phyloP scores from a whole-genome alignment of 176 grass and related monocot species.

The Carex myosuroides region DNA sequence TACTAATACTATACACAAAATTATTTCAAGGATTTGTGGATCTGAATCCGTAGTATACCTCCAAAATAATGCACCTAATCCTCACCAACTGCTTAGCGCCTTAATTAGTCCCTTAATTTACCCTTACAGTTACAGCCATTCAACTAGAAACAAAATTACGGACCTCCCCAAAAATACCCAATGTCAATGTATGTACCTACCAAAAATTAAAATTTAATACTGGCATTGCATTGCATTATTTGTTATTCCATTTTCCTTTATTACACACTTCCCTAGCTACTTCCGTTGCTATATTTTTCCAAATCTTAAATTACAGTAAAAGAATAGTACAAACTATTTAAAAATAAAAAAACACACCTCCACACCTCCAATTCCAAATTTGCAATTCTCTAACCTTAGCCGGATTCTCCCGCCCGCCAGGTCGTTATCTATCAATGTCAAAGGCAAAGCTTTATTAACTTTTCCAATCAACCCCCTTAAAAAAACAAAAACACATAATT shows the following conservation, averaged over 20 bases:
- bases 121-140: background rate
- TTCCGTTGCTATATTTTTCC: background rate
- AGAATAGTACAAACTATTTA: background rate
- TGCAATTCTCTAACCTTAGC: background rate
- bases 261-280: background rate
- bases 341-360: background rate
- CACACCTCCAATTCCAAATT: background rate
- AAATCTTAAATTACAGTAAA: slow-evolving; percentile 18
- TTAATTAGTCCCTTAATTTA: too few relatives aligned
- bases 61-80: background rate
- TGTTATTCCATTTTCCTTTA: background rate
- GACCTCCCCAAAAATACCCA: background rate
- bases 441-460: background rate
- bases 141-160: background rate
- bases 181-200: background rate
- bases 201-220: background rate
- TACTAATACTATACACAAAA: background rate
- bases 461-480: background rate
- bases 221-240: background rate
- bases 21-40: background rate
- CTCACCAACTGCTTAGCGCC: slow-evolving; percentile 17
- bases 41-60: background rate
- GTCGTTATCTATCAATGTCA: slow-evolving; percentile 18
- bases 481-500: background rate
- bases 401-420: slow-evolving; percentile 23